These are phyloP conservation scores for Vanrija pseudolonga DNA, from an alignment of 1,284 basidiomycete species.

Conservation along the genomic window DNA sequence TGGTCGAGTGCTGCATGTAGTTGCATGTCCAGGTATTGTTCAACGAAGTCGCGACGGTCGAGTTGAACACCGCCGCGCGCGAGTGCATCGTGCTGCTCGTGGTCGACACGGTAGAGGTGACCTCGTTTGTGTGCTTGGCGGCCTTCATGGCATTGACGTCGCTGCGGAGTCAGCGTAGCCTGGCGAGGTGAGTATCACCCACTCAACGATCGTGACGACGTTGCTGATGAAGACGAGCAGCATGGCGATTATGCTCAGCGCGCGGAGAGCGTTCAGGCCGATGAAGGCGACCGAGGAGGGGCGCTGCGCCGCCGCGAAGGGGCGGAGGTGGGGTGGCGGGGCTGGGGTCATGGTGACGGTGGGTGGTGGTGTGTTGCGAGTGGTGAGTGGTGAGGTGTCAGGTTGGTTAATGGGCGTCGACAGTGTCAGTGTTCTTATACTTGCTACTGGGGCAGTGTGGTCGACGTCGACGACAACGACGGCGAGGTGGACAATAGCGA, in stretches of 20 bases:
- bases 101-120: background rate
- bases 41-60: background rate
- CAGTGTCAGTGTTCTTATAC: background rate
- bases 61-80: background rate
- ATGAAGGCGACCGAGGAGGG: conserved; percentile 58
- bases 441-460: background rate
- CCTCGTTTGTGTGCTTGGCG: background rate
- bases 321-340: conserved; percentile 19
- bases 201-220: conserved; percentile 70
- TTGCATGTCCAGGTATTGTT: conserved; percentile 51
- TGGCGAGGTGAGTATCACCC: conserved; percentile 24
- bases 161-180: too few relatives aligned
- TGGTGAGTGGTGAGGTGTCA: background rate
- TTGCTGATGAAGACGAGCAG: conserved; percentile 68
- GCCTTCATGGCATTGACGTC: conserved; percentile 64
- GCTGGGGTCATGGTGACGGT: conserved; percentile 8
- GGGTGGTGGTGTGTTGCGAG: background rate
- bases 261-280: conserved; percentile 69
- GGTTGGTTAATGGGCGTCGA: background rate
- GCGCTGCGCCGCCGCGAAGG: conserved; percentile 26
- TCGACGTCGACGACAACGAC: background rate
- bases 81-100: background rate
- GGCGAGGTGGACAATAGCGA: background rate
- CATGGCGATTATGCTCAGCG: conserved; percentile 70
- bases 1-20: conserved; percentile 67